These are phyloP conservation scores for Amorphotheca resinae DNA, from an alignment of 495 filamentous ascomycete genomes.

Conservation along the genomic window DNA sequence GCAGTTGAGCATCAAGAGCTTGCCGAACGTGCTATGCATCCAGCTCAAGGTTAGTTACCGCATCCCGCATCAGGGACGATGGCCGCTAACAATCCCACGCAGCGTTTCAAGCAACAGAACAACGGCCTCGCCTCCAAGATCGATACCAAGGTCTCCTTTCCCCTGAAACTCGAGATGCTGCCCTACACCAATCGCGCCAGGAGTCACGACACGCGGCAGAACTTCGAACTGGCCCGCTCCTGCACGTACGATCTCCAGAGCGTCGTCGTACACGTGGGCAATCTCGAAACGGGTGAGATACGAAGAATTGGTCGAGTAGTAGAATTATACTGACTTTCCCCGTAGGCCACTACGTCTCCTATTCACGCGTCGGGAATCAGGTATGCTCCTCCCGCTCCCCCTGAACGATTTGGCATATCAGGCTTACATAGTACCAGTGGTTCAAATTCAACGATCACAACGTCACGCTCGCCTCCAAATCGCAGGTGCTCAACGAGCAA, in stretches of 20 bases:
- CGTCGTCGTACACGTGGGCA: slow-evolving; percentile 77
- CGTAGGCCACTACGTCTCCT: slow-evolving; percentile 77
- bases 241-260: slow-evolving; percentile 71
- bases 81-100: background rate
- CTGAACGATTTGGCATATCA: background rate
- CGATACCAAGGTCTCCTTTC: slow-evolving; percentile 68
- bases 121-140: slow-evolving; percentile 54
- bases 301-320: background rate
- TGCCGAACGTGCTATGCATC: slow-evolving; percentile 81
- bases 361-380: slow-evolving; percentile 64
- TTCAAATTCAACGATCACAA: slow-evolving; percentile 86
- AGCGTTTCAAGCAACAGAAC: slow-evolving; percentile 71
- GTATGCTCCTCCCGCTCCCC: slow-evolving; percentile 29
- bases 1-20: slow-evolving; percentile 62
- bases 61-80: background rate
- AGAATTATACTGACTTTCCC: slow-evolving; percentile 1
- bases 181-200: slow-evolving; percentile 63
- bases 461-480: slow-evolving; percentile 64
- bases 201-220: slow-evolving; percentile 25
- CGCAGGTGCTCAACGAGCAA: slow-evolving; percentile 66
- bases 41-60: slow-evolving; percentile 77
- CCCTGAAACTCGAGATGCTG: slow-evolving; percentile 74
- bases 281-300: slow-evolving; percentile 51
- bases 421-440: slow-evolving; percentile 42
- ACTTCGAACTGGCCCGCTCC: slow-evolving; percentile 35